These are phyloP conservation scores for Helminthosporium solani DNA, from an alignment of 2,329 filamentous ascomycete genomes.

Conservation along the genomic window DNA sequence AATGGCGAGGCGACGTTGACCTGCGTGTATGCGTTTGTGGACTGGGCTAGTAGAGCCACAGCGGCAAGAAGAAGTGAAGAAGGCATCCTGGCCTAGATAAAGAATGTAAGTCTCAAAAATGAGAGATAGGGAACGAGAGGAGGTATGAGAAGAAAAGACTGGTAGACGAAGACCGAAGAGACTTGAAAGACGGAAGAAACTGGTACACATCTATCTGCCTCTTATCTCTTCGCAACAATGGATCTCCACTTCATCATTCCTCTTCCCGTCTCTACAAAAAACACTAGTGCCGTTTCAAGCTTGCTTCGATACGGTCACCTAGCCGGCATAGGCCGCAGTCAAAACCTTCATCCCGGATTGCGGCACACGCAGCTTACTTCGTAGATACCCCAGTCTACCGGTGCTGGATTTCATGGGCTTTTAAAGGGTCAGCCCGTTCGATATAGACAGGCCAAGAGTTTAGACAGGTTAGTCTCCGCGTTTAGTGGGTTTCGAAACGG, in stretches of 20 bases:
- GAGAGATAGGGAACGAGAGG: constrained; percentile 6
- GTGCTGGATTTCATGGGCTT: background rate
- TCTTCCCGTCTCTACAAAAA: background rate
- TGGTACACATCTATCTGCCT: background rate
- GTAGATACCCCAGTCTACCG: background rate
- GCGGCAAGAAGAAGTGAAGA: constrained; percentile 24
- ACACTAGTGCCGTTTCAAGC: background rate
- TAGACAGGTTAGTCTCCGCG: background rate
- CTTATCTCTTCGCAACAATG: background rate
- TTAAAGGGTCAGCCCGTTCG: background rate
- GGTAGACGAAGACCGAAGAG: background rate
- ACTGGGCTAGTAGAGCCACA: constrained; percentile 21
- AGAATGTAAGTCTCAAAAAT: constrained; percentile 3
- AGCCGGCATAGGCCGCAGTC: background rate
- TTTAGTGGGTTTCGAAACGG: constrained; percentile 3
- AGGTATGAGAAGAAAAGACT: constrained; percentile 1
- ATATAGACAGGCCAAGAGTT: background rate
- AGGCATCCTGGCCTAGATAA: constrained; percentile 33
- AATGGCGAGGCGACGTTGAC: constrained; percentile 38
- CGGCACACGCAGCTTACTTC: background rate
- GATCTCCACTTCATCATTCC: background rate
- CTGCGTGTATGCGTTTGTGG: constrained; percentile 36
- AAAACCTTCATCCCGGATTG: background rate
- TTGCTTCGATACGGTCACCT: background rate
- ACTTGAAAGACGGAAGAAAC: background rate